A percentile compares a stretch with the other conserved stretches of the same genome.
These are phyloP conservation scores for Annulohypoxylon bovei DNA, from an alignment of 495 filamentous ascomycete genomes.

Conservation along the genomic window DNA sequence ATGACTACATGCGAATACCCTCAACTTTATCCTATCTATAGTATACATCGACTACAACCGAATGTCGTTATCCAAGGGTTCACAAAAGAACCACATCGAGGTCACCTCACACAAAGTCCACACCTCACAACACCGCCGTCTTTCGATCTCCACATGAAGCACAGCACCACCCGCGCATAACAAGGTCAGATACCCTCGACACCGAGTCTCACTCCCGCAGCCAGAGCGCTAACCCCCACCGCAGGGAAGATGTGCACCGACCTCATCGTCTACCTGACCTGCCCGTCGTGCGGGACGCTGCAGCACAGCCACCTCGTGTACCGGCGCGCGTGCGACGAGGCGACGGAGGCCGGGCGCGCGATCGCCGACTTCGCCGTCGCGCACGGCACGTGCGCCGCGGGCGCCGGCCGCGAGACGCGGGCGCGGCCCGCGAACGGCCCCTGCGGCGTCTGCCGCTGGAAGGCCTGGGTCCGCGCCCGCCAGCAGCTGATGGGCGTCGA, in stretches of 20 bases:
- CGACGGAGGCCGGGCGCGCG: neutral
- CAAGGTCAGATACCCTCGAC: neutral
- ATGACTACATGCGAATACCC: neutral
- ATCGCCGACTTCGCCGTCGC: neutral
- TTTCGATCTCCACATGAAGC: neutral
- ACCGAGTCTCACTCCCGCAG: no score
- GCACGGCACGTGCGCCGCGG: conserved; percentile 2
- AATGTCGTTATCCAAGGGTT: neutral
- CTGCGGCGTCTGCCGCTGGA: conserved; percentile 35
- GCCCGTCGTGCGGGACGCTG: conserved; percentile 5
- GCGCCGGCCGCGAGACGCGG: neutral
- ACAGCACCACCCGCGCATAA: neutral
- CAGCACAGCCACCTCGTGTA: conserved; percentile 2
- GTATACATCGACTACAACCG: neutral
- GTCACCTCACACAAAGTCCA: neutral
- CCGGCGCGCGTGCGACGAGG: conserved; percentile 19
- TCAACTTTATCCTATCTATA: neutral
- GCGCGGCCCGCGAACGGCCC: neutral
- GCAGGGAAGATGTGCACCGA: no score
- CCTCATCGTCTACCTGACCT: neutral
- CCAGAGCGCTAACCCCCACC: no score
- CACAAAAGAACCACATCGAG: neutral
- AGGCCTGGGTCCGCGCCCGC: neutral
- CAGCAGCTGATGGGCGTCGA: neutral
- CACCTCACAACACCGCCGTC: no score